These are phyloP conservation scores for Penicillium crystallinum DNA, from an alignment of 495 filamentous ascomycete genomes.

Conservation along the genomic window DNA sequence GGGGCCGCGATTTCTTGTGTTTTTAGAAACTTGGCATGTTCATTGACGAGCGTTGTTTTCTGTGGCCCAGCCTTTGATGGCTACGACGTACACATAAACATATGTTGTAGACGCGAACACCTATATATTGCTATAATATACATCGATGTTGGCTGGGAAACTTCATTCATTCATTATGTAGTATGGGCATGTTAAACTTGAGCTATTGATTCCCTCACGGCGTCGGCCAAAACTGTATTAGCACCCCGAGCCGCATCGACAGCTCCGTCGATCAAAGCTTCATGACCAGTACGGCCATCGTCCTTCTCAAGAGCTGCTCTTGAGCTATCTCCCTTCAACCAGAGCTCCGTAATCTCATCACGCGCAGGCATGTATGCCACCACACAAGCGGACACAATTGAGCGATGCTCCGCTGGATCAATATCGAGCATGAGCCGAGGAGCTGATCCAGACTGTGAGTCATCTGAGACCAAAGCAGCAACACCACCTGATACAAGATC, in stretches of 20 bases:
- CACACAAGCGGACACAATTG: slow-evolving; percentile 72
- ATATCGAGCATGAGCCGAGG: slow-evolving; percentile 73
- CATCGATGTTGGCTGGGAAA: neutral
- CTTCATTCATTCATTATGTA: slow-evolving; percentile 18
- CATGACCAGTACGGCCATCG: slow-evolving; percentile 34
- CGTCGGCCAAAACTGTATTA: slow-evolving; percentile 53
- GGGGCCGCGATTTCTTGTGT: no score
- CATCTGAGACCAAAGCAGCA: slow-evolving; percentile 63
- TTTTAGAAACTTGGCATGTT: no score
- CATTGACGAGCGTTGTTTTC: no score
- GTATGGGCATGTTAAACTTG: neutral
- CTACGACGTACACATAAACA: no score
- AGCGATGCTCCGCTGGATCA: slow-evolving; percentile 67
- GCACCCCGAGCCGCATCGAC: slow-evolving; percentile 58
- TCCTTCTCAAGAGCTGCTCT: slow-evolving; percentile 27
- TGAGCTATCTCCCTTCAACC: slow-evolving; percentile 75
- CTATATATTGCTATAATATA: neutral
- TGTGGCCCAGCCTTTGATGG: neutral
- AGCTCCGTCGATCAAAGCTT: slow-evolving; percentile 56
- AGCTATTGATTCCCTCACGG: slow-evolving; percentile 47
- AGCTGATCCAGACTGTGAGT: slow-evolving; percentile 26
- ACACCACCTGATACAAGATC: slow-evolving; percentile 88
- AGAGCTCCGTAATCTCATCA: slow-evolving; percentile 90
- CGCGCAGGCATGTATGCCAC: slow-evolving; percentile 83
- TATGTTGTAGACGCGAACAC: neutral